Conservation (phyloP, 495 filamentous ascomycete genomes). For the Trichoderma erinaceum region DNA sequence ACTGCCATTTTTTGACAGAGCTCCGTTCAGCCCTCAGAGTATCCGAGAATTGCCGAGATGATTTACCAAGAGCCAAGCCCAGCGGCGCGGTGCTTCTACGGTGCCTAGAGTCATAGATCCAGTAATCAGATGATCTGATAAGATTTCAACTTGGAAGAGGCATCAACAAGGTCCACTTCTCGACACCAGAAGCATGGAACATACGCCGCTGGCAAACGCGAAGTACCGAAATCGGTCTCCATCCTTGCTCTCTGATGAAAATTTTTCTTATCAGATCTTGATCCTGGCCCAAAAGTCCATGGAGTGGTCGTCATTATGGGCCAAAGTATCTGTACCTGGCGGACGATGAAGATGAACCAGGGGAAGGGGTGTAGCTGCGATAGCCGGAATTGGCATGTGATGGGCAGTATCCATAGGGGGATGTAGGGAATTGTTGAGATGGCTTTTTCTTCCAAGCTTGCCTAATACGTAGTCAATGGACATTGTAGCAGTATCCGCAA, state of each 20-base stretch:
- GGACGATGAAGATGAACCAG: not conserved
- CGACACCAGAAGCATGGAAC: not conserved
- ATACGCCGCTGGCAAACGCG: not conserved
- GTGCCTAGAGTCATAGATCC: not conserved
- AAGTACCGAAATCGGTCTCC: slow-evolving; percentile 4
- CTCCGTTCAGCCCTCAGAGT: not conserved
- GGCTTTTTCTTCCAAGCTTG: not conserved
- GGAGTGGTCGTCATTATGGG: not conserved
- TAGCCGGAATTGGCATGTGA: not conserved
- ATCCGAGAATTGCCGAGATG: slow-evolving; percentile 7
- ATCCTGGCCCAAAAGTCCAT: not conserved
- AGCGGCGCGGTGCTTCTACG: not conserved
- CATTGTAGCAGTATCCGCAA: not conserved
- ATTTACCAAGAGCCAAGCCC: not conserved
- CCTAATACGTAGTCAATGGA: not conserved
- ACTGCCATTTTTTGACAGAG: not conserved
- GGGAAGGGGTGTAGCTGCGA: not conserved
- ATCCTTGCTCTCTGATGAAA: not conserved
- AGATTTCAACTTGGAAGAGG: slow-evolving; percentile 4
- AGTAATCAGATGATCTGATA: slow-evolving; percentile 18
- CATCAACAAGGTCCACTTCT: not conserved
- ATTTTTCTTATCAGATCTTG: not conserved
- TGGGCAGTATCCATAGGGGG: not conserved
- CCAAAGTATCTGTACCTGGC: not conserved
- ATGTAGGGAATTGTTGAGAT: not conserved